phyloP scores from a whole-genome alignment of 2,329 filamentous ascomycete species.

The Amauroascus verrucosus region DNA sequence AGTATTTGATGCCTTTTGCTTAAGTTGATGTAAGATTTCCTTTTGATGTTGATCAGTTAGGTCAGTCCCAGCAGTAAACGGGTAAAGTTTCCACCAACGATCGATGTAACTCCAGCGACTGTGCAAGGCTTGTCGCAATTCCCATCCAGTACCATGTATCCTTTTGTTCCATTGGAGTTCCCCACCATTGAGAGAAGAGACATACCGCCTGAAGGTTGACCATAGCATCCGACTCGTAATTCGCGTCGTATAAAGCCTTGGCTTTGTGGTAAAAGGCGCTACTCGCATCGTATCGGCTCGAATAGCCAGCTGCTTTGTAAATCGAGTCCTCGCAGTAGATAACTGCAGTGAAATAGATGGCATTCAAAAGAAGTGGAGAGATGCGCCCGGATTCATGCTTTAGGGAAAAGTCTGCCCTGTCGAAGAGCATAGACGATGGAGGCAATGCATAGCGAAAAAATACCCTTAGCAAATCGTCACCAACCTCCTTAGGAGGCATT shows the following conservation, averaged over 20 bases:
- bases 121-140: constrained; percentile 20
- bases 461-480: constrained; percentile 17
- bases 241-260: constrained; percentile 23
- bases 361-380: constrained; percentile 20
- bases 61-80: neutral
- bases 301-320: constrained; percentile 19
- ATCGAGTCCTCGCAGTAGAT: constrained; percentile 18
- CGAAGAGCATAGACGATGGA: constrained; percentile 18
- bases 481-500: constrained; percentile 13
- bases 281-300: constrained; percentile 19
- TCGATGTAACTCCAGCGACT: constrained; percentile 22
- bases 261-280: constrained; percentile 21
- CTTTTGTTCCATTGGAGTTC: constrained; percentile 21
- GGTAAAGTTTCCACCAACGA: constrained; percentile 13
- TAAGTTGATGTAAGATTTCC: constrained; percentile 14
- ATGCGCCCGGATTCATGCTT: constrained; percentile 12
- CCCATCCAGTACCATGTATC: constrained; percentile 24
- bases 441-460: constrained; percentile 18
- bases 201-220: constrained; percentile 19
- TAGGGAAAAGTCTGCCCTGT: constrained; percentile 16
- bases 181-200: constrained; percentile 24
- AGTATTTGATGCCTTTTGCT: constrained; percentile 3
- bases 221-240: constrained; percentile 21
- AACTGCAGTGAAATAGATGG: constrained; percentile 19
- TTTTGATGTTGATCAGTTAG: constrained; percentile 9